Base-by-base conservation (phyloP, 140 eudicot genomes). In the Flaveria floridana region DNA sequence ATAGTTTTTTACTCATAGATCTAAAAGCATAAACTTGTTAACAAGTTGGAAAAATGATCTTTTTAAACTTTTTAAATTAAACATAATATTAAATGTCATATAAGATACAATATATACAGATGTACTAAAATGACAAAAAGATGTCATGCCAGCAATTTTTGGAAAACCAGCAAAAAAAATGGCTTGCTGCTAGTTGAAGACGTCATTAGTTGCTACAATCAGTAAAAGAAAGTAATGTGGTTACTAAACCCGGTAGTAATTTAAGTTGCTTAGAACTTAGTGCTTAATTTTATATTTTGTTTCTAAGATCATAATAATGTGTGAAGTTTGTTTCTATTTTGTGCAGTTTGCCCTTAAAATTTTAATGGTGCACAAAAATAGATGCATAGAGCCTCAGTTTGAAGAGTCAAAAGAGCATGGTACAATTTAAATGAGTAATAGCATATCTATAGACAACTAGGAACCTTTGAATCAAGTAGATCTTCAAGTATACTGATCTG, bases 401-500 rank as follows among this genome's bases (percentile, higher is more conserved):
- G 61, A 48, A 6, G 23, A 53, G 12, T 53, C 61, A 53, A 6
- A 53, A 53, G 61, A 19, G 23, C 23, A 53, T n/a, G 61, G 23
- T 53, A 53, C 55, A 67, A 37, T 6, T 42, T 67, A 9, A 19
- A 10, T 58, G 65, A 53, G 23, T 18, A 53, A 53, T 53, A 53
- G 5, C n/a, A 48, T 48, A 48, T 48, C 55, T 48, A 48, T 13
- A 48, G 55, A 48, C n/a, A 65, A 15, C 15, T 47, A 46, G n/a
- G 47, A 65, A 92, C 98, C 98, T 92, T 92, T 28, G 98, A 89
- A 37, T 89, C 18, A 91, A 92, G 80, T 7, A 87, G 73, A 44
- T 74, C 85, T 72, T 92, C 98, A 3, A 92, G 96, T 12, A 77
- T 81, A 0, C 15, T 30, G 10, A 92, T 92, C 68, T 89, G 86